Base-by-base conservation (phyloP, 257 asterid species). In the Leptodermis oblonga region DNA sequence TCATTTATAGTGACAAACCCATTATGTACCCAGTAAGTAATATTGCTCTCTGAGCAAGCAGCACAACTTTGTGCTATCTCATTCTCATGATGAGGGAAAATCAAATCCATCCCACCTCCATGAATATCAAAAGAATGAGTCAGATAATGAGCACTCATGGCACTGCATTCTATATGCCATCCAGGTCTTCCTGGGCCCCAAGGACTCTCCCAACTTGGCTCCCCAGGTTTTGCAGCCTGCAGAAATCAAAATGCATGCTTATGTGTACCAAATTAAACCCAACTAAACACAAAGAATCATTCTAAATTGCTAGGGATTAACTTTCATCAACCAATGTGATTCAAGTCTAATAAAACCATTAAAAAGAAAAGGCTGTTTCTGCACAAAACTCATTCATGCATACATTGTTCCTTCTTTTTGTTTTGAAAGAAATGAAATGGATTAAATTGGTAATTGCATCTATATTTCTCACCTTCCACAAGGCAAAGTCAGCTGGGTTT, bases 161-260 rank as follows among this genome's bases (percentile, higher is more conserved):
- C 97, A 77, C 95, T 92, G 87, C 98, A 92, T 59, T 88, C 96
- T 39, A 90, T 92, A 79, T 92, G 98, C 96, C 97, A 92, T 45
- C 98, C 98, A 52, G 98, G 98, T 66, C 97, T 88, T 74, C 98
- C 98, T 7, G 90, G 88, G 55, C 98, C 96, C 97, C 98, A 90
- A 22, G 96, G 96, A 76, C 96, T 90, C 70, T 86, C 96, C 96
- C 97, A 92, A 53, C 76, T 80, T 31, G 96, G 97, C 78, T 90
- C 97, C 30, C 92, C 92, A 25, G 92, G 90, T 81, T 92, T 92
- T 41, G 97, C 93, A 49, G 97, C 92, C 98, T 88, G 81, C 43
- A 67, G 49, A 48, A 48, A 65, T 34, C n/a, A 58, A 54, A 74
- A 65, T 33, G 0, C 62, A 34, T 20, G 2, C 36, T 49, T 51